Conservation (phyloP, 2,329 filamentous ascomycete species). For the Chaetomium globosum region DNA sequence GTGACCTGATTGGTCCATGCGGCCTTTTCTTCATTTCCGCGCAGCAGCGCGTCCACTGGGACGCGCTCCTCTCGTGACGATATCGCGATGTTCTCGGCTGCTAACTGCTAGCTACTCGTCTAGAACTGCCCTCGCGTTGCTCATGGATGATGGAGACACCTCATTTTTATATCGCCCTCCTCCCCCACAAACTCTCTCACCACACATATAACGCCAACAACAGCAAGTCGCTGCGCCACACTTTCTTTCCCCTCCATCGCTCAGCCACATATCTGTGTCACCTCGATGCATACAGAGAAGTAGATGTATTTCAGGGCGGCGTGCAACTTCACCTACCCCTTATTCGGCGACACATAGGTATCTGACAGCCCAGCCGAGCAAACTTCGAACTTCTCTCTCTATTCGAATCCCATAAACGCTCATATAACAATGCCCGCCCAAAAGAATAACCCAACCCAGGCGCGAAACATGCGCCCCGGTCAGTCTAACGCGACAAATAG, state of each 20-base stretch:
- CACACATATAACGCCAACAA: background rate
- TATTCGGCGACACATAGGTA: background rate
- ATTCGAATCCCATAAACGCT: background rate
- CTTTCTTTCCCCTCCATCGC: background rate
- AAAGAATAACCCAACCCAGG: background rate
- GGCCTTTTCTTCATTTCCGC: background rate
- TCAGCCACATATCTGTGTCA: background rate
- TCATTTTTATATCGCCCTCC: background rate
- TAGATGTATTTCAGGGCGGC: background rate
- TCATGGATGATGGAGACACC: background rate
- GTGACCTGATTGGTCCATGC: conserved; percentile 10
- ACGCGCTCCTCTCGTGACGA: background rate
- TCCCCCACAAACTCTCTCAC: background rate
- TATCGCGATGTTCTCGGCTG: background rate
- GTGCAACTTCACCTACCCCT: background rate
- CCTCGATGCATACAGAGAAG: background rate
- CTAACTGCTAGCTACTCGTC: background rate
- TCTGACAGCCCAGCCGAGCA: background rate
- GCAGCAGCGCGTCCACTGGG: background rate
- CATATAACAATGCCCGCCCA: background rate
- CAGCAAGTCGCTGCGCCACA: background rate
- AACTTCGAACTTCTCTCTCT: background rate
- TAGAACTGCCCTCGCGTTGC: background rate
- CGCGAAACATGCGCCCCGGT: background rate
- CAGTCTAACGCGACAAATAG: background rate